Base-by-base conservation (phyloP, 2,329 filamentous ascomycete species). In the Beauveria australis region DNA sequence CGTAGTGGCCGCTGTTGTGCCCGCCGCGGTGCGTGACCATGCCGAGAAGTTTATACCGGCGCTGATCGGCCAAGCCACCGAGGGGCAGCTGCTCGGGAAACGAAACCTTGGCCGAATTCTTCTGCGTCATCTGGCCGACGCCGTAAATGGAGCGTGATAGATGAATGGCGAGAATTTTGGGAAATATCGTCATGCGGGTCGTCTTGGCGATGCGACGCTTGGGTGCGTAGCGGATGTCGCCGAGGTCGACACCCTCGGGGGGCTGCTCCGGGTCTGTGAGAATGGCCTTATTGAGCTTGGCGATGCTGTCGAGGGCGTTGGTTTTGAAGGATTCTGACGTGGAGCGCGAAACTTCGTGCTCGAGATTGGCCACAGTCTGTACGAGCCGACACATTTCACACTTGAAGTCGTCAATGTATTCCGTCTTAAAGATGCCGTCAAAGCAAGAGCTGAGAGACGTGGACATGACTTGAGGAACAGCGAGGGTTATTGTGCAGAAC, bases 1-100 rank as follows among this genome's bases (percentile, higher is more conserved):
- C 94, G 75, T 99, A 99, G 71, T 99, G 94, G 1, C 94, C 94
- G 68, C 92, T 96, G 70, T 96, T 88, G 72, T 99, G 94, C 64
- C 90, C 95, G 43, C 94, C 94, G 69, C 96, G 96, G 71, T 99
- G 94, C 24, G 91, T 96, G 41, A 99, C 91, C 41, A 96, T 84
- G 14, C 89, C 91, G 0, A 96, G 81, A 5, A 99, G 79, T 67
- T 87, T 91, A 74, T 97, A 99, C 70, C 84, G 88, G 64, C 86
- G 89, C 68, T 89, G 86, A 61, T 89, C 83, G 48, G 94, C 75
- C 26, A 97, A 77, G 1, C 91, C 86, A 1, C 94, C 94, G 3
- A 99, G 78, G 0, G 89, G 85, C 2, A 99, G 75, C n/a, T 82
- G 81, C 73, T 97, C 93, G 0, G 92, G 92, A 68, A 97, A 99